phyloP scores from a whole-genome alignment of 2,329 filamentous ascomycete genomes.

The Xylaria sp. region DNA sequence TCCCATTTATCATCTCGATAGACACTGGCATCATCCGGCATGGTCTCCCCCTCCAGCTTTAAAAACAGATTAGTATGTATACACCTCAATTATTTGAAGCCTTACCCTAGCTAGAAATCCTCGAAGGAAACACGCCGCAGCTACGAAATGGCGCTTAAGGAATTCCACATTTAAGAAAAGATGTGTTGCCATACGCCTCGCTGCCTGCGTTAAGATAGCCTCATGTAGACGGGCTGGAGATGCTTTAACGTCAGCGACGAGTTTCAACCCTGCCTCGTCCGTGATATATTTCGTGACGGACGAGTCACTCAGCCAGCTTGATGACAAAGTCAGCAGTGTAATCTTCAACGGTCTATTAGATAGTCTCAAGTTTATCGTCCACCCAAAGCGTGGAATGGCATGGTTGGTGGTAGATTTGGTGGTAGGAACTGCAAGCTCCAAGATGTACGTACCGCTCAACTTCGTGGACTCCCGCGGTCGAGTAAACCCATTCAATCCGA shows the following conservation, averaged over 20 bases:
- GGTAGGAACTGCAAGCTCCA: neutral
- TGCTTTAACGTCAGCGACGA: conserved; percentile 33
- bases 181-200: conserved; percentile 37
- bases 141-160: conserved; percentile 38
- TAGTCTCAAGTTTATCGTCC: no score
- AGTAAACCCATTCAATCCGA: conserved; percentile 40
- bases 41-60: conserved; percentile 35
- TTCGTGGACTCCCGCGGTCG: conserved; percentile 34
- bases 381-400: neutral
- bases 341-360: neutral
- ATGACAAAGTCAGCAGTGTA: conserved; percentile 1
- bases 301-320: conserved; percentile 38
- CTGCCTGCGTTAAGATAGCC: conserved; percentile 33
- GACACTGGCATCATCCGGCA: conserved; percentile 30
- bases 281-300: conserved; percentile 35
- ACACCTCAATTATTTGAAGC: neutral
- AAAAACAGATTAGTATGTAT: conserved; percentile 23
- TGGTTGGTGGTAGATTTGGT: no score
- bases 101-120: conserved; percentile 40
- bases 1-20: conserved; percentile 25
- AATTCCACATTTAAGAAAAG: conserved; percentile 39
- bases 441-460: conserved; percentile 29
- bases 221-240: conserved; percentile 33
- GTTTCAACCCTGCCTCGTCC: conserved; percentile 18
- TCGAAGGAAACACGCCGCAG: conserved; percentile 37